phyloP scores from a whole-genome alignment of 768 basidiomycete genomes.

The Trametes cubensis region DNA sequence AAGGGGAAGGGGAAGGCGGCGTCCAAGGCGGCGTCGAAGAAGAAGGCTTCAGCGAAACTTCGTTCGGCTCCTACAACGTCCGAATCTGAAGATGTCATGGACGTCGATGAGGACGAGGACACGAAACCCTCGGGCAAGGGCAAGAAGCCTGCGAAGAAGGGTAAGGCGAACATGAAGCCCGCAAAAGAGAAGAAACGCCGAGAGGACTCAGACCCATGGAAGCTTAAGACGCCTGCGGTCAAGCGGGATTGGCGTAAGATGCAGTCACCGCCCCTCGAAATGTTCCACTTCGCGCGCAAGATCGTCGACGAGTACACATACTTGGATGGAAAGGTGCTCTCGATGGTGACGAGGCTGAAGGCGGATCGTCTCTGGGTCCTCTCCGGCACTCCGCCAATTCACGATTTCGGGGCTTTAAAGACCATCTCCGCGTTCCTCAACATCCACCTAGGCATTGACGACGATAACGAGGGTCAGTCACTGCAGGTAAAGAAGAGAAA shows the following conservation, averaged over 20 bases:
- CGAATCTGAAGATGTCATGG: conserved; percentile 28
- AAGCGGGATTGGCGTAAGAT: conserved; percentile 76
- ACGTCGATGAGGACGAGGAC: conserved; percentile 29
- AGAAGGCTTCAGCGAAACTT: conserved; percentile 15
- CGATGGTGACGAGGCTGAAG: conserved; percentile 74
- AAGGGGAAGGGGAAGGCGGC: conserved; percentile 31
- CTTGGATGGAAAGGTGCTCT: conserved; percentile 75
- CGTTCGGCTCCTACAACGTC: conserved; percentile 24
- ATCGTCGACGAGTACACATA: conserved; percentile 97
- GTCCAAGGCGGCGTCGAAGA: conserved; percentile 23
- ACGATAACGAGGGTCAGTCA: conserved; percentile 74
- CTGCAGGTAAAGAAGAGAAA: conserved; percentile 77
- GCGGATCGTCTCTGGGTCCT: conserved; percentile 90
- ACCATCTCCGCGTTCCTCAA: conserved; percentile 87
- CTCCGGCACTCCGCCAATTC: conserved; percentile 94
- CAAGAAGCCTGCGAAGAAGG: conserved; percentile 42
- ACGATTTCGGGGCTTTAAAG: conserved; percentile 88
- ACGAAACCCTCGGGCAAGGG: conserved; percentile 22
- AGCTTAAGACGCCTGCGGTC: conserved; percentile 62
- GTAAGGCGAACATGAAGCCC: conserved; percentile 41
- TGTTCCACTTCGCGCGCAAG: conserved; percentile 88
- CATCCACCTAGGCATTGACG: conserved; percentile 90
- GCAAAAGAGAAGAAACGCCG: conserved; percentile 63
- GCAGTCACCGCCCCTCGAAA: conserved; percentile 83
- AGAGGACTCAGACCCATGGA: conserved; percentile 76